Evolutionary conservation across 2,329 filamentous ascomycete species (phyloP), one percentile per base, ranked within the genome.

Genomic region (Cercospora sp.): DNA sequence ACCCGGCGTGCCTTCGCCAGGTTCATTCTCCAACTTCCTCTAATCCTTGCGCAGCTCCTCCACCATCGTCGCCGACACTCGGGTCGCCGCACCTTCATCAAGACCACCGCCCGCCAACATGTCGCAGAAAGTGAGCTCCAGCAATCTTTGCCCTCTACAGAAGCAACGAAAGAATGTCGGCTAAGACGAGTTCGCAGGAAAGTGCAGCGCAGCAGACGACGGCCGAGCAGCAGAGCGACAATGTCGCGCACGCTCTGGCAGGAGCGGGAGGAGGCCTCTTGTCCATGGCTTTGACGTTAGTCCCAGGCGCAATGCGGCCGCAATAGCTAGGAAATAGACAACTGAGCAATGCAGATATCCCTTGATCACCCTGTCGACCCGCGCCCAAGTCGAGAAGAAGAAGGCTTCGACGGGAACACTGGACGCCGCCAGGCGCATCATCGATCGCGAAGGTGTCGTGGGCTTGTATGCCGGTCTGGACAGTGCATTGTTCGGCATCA

Each of bases 321-420:
- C 26, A 40, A 40, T 30, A 37, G 34, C 32, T 37, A 32, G 53
- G 65, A 71, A 21, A 57, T 71, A 65, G 57, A 65, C 10, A 55
- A 62, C 61, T 95, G 92, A 73, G 72, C 66, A 62, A 62, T 49
- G 61, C 61, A 95, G 92, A 73, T 98, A 98, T 81, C 95, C 95
- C 51, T 89, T 99, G 75, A 97, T 99, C 79, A 98, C 95, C 37
- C 90, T 99, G 71, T 99, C 95, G 24, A 99, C 95, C 37, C 91
- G 95, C 79, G 95, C 95, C 53, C 95, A 99, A 82, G 94, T 99
- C 80, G 95, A 99, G 82, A 97, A 95, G 68, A 95, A 92, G 82
- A 93, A 94, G 76, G 93, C 93, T 65, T 89, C 96, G 74, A 92
- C 92, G 30, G 90, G 91, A 69, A 95, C 95, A 76, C 85, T 93